These are phyloP conservation scores for Urtica urens DNA, from an alignment of 306 rosid genomes.

Conservation along the genomic window DNA sequence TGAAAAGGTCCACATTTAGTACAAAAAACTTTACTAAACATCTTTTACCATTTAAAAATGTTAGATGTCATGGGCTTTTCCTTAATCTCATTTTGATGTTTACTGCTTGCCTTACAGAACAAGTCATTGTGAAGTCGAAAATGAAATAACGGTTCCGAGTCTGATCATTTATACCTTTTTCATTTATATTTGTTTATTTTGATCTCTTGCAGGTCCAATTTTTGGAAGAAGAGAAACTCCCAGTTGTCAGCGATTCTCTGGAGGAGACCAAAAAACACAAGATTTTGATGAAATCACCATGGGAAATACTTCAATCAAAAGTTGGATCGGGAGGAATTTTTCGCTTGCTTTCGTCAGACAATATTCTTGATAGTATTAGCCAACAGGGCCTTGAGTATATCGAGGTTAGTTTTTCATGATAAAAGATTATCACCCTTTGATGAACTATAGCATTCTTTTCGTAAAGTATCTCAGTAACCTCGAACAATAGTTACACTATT, in stretches of 20 bases:
- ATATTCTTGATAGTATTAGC: constrained; percentile 40
- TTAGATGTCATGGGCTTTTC: not conserved
- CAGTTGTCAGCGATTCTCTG: constrained; percentile 47
- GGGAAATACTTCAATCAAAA: constrained; percentile 84
- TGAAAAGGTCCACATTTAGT: constrained; percentile 42
- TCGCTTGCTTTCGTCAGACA: constrained; percentile 52
- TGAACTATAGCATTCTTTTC: too few relatives aligned
- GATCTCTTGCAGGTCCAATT: constrained; percentile 50
- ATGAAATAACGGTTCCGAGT: not conserved
- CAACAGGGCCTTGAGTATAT: constrained; percentile 64
- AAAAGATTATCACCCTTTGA: not conserved
- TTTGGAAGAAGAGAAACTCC: constrained; percentile 87
- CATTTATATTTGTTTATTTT: not conserved
- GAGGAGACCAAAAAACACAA: constrained; percentile 47
- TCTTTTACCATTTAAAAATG: not conserved
- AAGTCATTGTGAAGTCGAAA: not conserved
- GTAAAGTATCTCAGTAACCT: too few relatives aligned
- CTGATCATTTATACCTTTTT: not conserved
- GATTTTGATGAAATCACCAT: constrained; percentile 82
- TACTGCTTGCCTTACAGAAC: not conserved
- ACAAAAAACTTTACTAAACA: not conserved
- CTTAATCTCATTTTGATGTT: not conserved
- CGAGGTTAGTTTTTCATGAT: constrained; percentile 37
- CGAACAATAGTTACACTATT: not conserved
- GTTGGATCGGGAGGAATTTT: constrained; percentile 81